These are phyloP conservation scores for Macaranga tanarius DNA, from an alignment of 441 rosid genomes.

Conservation along the genomic window DNA sequence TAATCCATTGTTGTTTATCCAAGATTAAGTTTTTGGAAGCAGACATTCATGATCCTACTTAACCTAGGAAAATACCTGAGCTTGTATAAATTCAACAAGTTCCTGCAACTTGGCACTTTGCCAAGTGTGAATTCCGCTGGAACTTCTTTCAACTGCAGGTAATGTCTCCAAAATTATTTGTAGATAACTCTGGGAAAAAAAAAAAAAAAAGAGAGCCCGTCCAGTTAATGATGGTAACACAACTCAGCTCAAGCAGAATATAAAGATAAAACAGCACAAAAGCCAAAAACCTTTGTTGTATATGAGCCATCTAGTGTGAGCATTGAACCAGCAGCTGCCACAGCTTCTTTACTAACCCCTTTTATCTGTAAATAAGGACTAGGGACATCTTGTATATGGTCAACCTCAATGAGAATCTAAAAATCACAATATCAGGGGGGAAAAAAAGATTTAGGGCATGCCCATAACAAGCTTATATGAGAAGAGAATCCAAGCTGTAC, in stretches of 20 bases:
- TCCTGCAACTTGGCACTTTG: constrained; percentile 91
- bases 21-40: neutral
- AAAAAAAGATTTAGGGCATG: constrained; percentile 13
- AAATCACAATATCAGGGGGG: constrained; percentile 16
- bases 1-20: neutral
- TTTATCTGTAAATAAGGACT: constrained; percentile 90
- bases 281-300: constrained; percentile 78
- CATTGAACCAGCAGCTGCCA: constrained; percentile 86
- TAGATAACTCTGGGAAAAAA: constrained; percentile 67
- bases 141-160: constrained; percentile 67
- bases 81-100: constrained; percentile 85
- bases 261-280: neutral
- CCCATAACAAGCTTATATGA: neutral
- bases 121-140: constrained; percentile 69
- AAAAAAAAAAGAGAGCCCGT: constrained; percentile 3
- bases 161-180: constrained; percentile 86
- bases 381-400: constrained; percentile 82
- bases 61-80: constrained; percentile 60
- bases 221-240: constrained; percentile 9
- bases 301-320: constrained; percentile 89
- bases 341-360: constrained; percentile 95
- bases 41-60: neutral
- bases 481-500: constrained; percentile 3
- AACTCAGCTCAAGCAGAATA: constrained; percentile 8
- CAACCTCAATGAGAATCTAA: constrained; percentile 92